These are phyloP conservation scores for Alternaria consortialis DNA, from an alignment of 2,329 filamentous ascomycete species.

Conservation along the genomic window DNA sequence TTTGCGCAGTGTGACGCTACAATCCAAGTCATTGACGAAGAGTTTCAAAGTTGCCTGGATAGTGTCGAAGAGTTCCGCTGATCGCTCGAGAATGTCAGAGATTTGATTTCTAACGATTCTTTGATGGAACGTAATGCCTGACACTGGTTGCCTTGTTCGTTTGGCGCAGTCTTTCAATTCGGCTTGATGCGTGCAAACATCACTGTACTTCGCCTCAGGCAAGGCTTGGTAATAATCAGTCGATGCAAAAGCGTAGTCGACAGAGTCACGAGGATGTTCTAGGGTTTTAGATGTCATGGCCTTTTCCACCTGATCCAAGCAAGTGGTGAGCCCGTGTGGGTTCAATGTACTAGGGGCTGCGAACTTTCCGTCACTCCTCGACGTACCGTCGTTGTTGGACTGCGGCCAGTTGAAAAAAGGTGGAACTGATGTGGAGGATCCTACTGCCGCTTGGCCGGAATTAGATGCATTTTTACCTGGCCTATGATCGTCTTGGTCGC, in stretches of 20 bases:
- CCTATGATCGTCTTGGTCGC: constrained; percentile 7
- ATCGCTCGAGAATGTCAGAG: constrained; percentile 16
- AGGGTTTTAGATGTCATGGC: constrained; percentile 30
- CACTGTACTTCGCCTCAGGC: constrained; percentile 21
- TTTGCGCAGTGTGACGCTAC: constrained; percentile 34
- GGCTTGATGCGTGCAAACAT: constrained; percentile 9
- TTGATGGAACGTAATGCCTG: constrained; percentile 25
- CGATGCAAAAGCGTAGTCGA: constrained; percentile 37
- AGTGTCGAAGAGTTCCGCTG: constrained; percentile 21
- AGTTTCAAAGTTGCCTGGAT: constrained; percentile 29
- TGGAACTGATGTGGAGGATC: constrained; percentile 12
- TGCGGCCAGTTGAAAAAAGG: constrained; percentile 45
- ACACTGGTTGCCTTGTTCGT: background rate
- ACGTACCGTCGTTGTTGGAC: background rate
- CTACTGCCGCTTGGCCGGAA: background rate
- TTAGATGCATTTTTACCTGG: background rate
- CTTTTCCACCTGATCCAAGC: constrained; percentile 38
- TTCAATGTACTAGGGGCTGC: background rate
- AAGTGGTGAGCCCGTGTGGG: constrained; percentile 13
- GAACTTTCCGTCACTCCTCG: background rate
- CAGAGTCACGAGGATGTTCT: constrained; percentile 6
- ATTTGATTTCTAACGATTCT: constrained; percentile 24
- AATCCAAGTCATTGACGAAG: constrained; percentile 34
- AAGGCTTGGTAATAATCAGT: constrained; percentile 37
- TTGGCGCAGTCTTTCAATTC: background rate